Conservation (phyloP, 179 eudicot species). For the Silene vulgaris region DNA sequence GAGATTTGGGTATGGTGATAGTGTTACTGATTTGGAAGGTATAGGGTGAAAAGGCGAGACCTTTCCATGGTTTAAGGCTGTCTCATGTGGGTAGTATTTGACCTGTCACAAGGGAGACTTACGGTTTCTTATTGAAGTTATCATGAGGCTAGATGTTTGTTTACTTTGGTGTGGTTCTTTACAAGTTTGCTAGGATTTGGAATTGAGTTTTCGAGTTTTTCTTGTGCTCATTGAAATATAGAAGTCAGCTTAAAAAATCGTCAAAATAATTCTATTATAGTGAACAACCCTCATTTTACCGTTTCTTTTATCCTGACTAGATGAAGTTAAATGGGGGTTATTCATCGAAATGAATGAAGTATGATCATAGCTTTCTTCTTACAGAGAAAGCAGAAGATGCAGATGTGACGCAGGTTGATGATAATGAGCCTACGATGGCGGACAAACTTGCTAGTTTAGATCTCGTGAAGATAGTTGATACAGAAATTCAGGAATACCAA, state of each 20-base stretch:
- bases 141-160: neutral
- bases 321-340: neutral
- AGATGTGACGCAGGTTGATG: constrained; percentile 41
- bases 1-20: neutral
- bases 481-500: constrained; percentile 29
- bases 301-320: neutral
- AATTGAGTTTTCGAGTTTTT: neutral
- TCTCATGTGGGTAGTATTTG: no score
- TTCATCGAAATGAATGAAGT: neutral
- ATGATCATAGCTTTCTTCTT: constrained; percentile 4
- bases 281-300: no score
- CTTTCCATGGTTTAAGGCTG: neutral
- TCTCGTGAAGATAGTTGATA: constrained; percentile 28
- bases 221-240: no score
- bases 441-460: constrained; percentile 67
- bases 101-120: no score
- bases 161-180: neutral
- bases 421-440: constrained; percentile 80
- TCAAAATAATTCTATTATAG: no score
- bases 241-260: no score
- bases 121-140: neutral
- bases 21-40: neutral
- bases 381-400: constrained; percentile 38
- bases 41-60: neutral
- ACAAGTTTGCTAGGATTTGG: neutral